Base-by-base conservation (phyloP, 257 asterid species). In the Thymus mandschuricus region DNA sequence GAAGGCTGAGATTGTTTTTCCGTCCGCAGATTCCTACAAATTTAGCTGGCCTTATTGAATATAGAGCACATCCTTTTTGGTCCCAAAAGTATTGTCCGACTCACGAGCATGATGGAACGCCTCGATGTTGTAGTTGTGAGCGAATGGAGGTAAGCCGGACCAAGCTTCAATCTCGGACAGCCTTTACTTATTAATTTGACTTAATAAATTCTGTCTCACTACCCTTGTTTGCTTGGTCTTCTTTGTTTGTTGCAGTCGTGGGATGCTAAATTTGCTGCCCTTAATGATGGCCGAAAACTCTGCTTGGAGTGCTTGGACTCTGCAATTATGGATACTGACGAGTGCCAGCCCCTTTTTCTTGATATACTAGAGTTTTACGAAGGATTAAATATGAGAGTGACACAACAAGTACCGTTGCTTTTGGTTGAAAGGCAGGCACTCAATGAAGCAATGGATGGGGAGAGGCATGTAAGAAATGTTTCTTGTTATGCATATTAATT, bases 91-190 rank as follows among this genome's bases (percentile, higher is more conserved):
- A 95, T 81, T 95, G 99, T 81, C 99, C 99, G 15, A 78, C 78
- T 73, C 99, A 95, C 38, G 99, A 95, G 87, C 92, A 84, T 60
- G 98, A 95, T 71, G 97, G 97, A 71, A 95, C 99, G 56, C 89
- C 96, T 57, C 92, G 99, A 68, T 95, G 99, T 73, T 95, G 99
- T 79, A 92, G 99, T 78, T 95, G 99, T 66, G 98, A 95, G 86
- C 84, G 97, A 55, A 88, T 95, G 97, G 97, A 95, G 96, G 98
- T 87, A 57, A 79, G 83, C 74, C 67, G 46, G 65, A 38, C 28
- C 51, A 10, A 44, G 58, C 35, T 70, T 38, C 49, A 21, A 69
- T 41, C 10, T 52, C 40, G 71, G 41, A 61, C 58, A 54, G 58
- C 13, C 40, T 72, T 54, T 40, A 33, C 50, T 35, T 56, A 12